These are phyloP conservation scores for Aspergillus viridinutans DNA, from an alignment of 2,329 filamentous ascomycete species.

Conservation along the genomic window DNA sequence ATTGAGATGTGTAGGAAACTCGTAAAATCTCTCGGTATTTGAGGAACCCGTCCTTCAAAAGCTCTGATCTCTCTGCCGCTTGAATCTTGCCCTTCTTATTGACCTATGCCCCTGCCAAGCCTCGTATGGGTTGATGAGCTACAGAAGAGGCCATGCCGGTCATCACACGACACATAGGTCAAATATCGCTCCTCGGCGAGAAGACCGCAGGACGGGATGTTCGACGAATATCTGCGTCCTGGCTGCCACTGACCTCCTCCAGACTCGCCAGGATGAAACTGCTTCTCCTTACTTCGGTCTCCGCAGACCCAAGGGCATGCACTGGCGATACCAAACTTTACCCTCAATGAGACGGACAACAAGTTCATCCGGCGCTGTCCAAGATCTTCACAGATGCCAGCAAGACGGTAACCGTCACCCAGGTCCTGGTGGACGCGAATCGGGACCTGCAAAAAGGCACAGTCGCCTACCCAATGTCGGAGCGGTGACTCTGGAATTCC, in stretches of 20 bases:
- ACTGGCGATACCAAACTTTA: constrained; percentile 5
- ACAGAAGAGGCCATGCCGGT: neutral
- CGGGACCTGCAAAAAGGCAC: constrained; percentile 9
- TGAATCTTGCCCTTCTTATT: neutral
- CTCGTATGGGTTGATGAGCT: neutral
- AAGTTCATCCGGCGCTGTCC: constrained; percentile 8
- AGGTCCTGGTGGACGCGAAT: constrained; percentile 15
- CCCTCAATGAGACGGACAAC: constrained; percentile 12
- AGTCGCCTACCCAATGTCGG: constrained; percentile 5
- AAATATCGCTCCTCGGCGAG: too few species aligned
- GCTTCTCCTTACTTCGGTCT: neutral
- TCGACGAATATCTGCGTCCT: neutral
- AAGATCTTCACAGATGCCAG: constrained; percentile 8
- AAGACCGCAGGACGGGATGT: neutral
- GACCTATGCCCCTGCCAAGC: neutral
- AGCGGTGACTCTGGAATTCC: constrained; percentile 18
- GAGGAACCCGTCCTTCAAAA: neutral
- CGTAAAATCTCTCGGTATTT: neutral
- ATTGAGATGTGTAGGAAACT: neutral
- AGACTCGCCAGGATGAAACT: neutral
- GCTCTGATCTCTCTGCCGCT: neutral
- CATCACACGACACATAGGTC: too few species aligned
- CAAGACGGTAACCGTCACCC: constrained; percentile 11
- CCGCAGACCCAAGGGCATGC: neutral
- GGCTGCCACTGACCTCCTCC: neutral